A percentile compares a stretch with the other conserved stretches of the same genome.
Conservation (phyloP, 164 flowering plant species). For the Nymphaea colorata region DNA sequence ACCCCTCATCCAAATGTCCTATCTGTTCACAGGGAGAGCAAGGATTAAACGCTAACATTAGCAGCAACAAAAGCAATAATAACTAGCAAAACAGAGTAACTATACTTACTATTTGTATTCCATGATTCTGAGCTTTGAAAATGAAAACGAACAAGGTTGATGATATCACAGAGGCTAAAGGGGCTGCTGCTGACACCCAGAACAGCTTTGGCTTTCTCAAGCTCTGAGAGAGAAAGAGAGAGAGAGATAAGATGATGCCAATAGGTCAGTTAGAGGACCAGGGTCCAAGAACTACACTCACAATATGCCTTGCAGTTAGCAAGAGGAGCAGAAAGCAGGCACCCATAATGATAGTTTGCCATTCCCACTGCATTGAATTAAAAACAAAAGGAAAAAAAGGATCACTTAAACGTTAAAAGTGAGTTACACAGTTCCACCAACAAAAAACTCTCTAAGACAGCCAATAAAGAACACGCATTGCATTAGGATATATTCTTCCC, state of each 20-base stretch:
- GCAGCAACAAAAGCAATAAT: background rate
- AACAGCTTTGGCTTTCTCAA: constrained; percentile 46
- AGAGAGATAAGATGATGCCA: background rate
- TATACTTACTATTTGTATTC: constrained; percentile 27
- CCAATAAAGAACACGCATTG: no score
- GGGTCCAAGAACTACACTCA: constrained; percentile 11
- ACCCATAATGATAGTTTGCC: constrained; percentile 47
- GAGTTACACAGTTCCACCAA: no score
- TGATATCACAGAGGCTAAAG: constrained; percentile 45
- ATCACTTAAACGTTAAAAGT: no score
- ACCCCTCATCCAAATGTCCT: constrained; percentile 52
- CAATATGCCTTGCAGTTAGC: constrained; percentile 33
- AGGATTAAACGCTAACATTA: background rate
- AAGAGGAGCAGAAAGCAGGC: constrained; percentile 31
- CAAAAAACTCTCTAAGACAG: no score
- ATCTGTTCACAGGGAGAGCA: constrained; percentile 31
- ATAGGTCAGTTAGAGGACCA: background rate
- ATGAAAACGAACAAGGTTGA: constrained; percentile 41
- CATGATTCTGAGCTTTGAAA: constrained; percentile 31
- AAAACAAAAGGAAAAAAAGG: no score
- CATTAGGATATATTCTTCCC: no score
- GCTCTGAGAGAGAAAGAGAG: constrained; percentile 23
- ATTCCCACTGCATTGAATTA: constrained; percentile 30
- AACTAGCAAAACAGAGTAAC: background rate
- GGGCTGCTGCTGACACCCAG: constrained; percentile 78